These are phyloP conservation scores for Talaromyces verruculosus DNA, from an alignment of 2,329 filamentous ascomycete genomes.

Conservation along the genomic window DNA sequence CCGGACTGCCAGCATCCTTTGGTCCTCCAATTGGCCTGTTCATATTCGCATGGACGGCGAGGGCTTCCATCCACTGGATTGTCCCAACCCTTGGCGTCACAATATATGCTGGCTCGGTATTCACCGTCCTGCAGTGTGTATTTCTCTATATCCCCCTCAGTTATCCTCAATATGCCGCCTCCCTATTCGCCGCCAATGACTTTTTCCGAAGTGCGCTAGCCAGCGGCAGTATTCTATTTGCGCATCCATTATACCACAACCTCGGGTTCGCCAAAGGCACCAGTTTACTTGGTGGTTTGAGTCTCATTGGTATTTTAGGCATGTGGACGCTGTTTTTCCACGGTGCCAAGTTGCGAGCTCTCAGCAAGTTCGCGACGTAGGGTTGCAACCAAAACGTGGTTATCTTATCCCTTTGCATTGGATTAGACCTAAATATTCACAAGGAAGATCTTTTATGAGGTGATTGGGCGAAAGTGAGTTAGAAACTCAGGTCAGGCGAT, in stretches of 20 bases:
- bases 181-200: slow-evolving; percentile 41
- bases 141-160: slow-evolving; percentile 42
- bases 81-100: slow-evolving; percentile 39
- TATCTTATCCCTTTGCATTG: neutral
- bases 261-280: slow-evolving; percentile 36
- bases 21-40: slow-evolving; percentile 49
- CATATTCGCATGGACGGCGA: slow-evolving; percentile 52
- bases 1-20: slow-evolving; percentile 51
- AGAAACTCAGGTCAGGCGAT: neutral
- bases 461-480: neutral
- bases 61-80: slow-evolving; percentile 44
- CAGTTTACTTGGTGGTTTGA: slow-evolving; percentile 40
- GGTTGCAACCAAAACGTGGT: neutral
- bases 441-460: neutral
- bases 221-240: slow-evolving; percentile 36
- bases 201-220: slow-evolving; percentile 32
- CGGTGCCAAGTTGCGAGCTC: neutral
- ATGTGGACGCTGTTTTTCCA: neutral
- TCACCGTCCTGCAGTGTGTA: slow-evolving; percentile 46
- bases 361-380: neutral
- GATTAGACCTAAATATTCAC: neutral
- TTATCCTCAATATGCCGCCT: slow-evolving; percentile 38
- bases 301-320: slow-evolving; percentile 31
- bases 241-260: slow-evolving; percentile 36
- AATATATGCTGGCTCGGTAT: slow-evolving; percentile 38